A percentile compares a stretch with the other conserved stretches of the same genome.
Evolutionary conservation across 306 rosid genomes (phyloP).

Genomic region (Bauhinia variegata): DNA sequence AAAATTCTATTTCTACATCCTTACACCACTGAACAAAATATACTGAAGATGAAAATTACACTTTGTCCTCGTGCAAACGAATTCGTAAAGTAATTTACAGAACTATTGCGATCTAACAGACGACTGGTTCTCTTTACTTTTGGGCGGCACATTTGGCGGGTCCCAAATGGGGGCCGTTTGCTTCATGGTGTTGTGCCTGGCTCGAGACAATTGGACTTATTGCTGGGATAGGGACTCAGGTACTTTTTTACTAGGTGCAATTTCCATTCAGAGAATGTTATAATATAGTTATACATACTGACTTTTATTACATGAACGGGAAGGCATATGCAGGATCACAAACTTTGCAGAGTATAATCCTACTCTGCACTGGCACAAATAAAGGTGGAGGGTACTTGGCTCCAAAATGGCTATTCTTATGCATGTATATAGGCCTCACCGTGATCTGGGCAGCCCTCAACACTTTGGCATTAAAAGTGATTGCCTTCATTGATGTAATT

Average conservation of each 20-base stretch:
- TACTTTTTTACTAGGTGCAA: conserved; percentile 26
- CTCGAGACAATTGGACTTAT: conserved; percentile 83
- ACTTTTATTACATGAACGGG: conserved; percentile 37
- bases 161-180: conserved; percentile 89
- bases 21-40: neutral
- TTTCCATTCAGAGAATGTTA: conserved; percentile 15
- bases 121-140: conserved; percentile 89
- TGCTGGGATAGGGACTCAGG: conserved; percentile 93
- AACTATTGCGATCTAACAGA: conserved; percentile 48
- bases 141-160: conserved; percentile 99
- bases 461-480: conserved; percentile 79
- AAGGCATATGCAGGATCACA: conserved; percentile 95
- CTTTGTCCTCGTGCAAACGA: conserved; percentile 15
- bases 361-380: conserved; percentile 72
- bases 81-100: conserved; percentile 25
- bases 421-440: conserved; percentile 81
- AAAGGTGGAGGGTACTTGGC: conserved; percentile 86
- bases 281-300: too few relatives aligned
- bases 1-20: conserved; percentile 1
- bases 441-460: conserved; percentile 81
- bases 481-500: conserved; percentile 72
- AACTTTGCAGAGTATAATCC: conserved; percentile 73
- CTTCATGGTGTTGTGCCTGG: conserved; percentile 97
- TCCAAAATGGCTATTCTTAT: conserved; percentile 81
- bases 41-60: too few relatives aligned